Base-by-base conservation (phyloP, 768 basidiomycete species). In the Stropharia rugosoannulata region DNA sequence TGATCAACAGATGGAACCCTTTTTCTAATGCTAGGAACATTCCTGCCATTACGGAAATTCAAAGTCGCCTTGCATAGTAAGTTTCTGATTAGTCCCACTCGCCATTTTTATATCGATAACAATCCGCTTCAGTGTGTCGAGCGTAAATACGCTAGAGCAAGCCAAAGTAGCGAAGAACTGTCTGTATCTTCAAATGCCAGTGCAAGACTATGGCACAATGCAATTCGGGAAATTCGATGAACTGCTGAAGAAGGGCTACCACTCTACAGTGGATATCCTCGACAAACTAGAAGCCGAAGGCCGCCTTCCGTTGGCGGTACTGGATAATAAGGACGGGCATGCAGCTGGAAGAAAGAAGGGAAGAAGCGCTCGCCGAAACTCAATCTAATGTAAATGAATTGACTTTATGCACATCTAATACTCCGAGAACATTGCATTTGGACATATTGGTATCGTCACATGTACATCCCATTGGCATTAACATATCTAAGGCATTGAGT, bases 151-250 rank as follows among this genome's bases (percentile, higher is more conserved):
- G 1, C 77, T 98, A 6, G 95, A 97, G 69, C 95, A 96, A 59
- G 95, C 94, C n/a, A 98, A 98, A 70, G 82, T 84, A 5, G 81
- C 88, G 2, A 89, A 88, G 8, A 92, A 90, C 1, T 95, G 93
- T 66, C 73, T 98, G 43, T 98, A 99, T 66, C 86, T 97, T 70
- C 83, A 84, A 57, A 91, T 98, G 89, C 97, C 97, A 0, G 95
- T 99, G 11, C 93, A 97, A 60, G 85, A 92, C 87, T 98, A 90
- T 62, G 93, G 94, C 4, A 98, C 95, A 5, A 77, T 98, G 22
- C 91, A 95, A 67, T 95, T 93, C 66, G 77, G 82, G 51, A 92
- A 92, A 69, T 96, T 91, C 63, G 88, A 90, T 60, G 93, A 98
- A 70, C 87, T 99, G 22, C 80, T 88, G 65, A 81, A 83, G 64